phyloP scores from a whole-genome alignment of 495 filamentous ascomycete genomes.

The Neurospora sp. region DNA sequence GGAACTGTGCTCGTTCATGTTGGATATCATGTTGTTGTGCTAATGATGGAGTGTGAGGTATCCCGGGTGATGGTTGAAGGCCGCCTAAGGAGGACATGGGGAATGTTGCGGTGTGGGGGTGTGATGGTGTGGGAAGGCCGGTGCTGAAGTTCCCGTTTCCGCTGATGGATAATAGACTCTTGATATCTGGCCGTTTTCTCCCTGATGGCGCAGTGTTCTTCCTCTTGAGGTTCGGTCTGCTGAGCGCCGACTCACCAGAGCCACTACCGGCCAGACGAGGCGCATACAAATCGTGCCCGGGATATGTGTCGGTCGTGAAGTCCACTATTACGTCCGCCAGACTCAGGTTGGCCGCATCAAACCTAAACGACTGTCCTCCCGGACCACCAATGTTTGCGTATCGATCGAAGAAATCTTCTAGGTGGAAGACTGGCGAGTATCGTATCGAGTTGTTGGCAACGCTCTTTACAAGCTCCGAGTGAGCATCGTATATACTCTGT shows the following conservation, averaged over 20 bases:
- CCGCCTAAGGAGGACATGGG: constrained; percentile 14
- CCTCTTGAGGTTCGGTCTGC: constrained; percentile 31
- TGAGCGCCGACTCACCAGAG: constrained; percentile 1
- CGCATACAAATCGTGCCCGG: constrained; percentile 32
- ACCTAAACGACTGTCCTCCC: constrained; percentile 33
- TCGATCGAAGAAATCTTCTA: constrained; percentile 80
- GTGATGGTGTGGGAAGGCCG: constrained; percentile 20
- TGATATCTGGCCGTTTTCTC: constrained; percentile 26
- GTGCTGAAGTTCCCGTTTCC: constrained; percentile 15
- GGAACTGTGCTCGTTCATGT: constrained; percentile 1
- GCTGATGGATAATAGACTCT: constrained; percentile 14
- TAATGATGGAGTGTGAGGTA: constrained; percentile 23
- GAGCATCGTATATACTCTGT: constrained; percentile 60
- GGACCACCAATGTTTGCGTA: constrained; percentile 44
- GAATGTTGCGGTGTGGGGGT: constrained; percentile 23
- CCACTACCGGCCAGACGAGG: constrained; percentile 14
- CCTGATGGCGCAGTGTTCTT: constrained; percentile 24
- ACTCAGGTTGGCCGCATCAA: constrained; percentile 41
- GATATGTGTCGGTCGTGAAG: constrained; percentile 37
- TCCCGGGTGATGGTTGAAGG: constrained; percentile 18
- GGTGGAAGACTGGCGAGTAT: constrained; percentile 68
- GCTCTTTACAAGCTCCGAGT: constrained; percentile 63
- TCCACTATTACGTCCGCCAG: constrained; percentile 46
- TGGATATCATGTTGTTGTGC: constrained; percentile 12
- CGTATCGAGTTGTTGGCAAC: constrained; percentile 47